Conservation (phyloP, 257 asterid genomes). For the Petunia axillaris region DNA sequence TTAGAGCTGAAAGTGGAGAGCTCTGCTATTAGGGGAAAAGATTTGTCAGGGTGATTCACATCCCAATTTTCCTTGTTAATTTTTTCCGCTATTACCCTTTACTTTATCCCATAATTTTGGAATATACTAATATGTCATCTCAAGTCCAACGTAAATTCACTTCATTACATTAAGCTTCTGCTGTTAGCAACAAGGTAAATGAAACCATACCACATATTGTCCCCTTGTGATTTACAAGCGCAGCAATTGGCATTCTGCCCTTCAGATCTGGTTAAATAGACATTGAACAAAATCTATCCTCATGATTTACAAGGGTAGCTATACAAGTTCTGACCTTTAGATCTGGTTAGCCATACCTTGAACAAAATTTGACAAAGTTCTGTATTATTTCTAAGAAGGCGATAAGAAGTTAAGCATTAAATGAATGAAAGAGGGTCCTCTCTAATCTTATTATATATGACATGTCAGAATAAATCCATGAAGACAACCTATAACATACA, state of each 20-base stretch:
- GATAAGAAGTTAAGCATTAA: not conserved
- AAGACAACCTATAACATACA: not conserved
- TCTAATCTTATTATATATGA: not conserved
- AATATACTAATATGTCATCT: not conserved
- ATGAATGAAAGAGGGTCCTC: not conserved
- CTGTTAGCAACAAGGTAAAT: not conserved
- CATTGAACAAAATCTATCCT: not conserved
- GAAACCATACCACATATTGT: not conserved
- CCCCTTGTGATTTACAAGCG: not conserved
- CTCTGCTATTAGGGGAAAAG: not conserved
- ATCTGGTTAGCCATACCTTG: not conserved
- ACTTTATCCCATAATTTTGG: not conserved
- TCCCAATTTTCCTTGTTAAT: not conserved
- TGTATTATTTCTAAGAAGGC: not conserved
- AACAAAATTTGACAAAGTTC: not conserved
- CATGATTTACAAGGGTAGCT: no score
- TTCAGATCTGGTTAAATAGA: not conserved
- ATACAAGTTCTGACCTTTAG: not conserved
- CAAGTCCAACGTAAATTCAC: not conserved
- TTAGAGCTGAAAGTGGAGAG: not conserved
- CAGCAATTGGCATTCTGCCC: not conserved
- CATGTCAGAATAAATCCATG: not conserved
- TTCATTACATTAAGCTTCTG: not conserved
- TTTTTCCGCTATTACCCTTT: not conserved
- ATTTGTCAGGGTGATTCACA: not conserved